Percentiles rank a stretch among this genome's conserved stretches.
phyloP scores from a whole-genome alignment of 192 early-diverging fungal genomes.

The Anaeromyces robustus region DNA sequence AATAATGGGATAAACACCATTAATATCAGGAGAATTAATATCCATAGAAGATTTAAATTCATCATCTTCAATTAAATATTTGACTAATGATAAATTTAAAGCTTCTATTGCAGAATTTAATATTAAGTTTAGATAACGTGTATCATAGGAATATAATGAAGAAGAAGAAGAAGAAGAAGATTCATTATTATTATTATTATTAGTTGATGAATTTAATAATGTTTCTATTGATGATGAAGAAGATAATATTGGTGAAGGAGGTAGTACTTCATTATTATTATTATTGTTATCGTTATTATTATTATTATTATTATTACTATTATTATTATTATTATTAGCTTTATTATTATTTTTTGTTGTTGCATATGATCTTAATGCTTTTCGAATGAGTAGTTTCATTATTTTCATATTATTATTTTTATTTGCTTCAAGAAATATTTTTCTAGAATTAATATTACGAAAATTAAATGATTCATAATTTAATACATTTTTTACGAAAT shows the following conservation, averaged over 20 bases:
- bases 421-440: not conserved
- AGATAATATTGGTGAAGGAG: no score
- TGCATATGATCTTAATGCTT: not conserved
- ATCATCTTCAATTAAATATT: not conserved
- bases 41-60: not conserved
- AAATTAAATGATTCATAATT: not conserved
- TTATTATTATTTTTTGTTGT: not conserved
- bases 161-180: no score
- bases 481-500: not conserved
- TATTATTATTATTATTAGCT: no score
- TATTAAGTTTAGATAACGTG: not conserved
- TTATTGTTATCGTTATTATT: no score
- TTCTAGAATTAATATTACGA: not conserved
- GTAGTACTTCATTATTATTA: no score
- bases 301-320: no score
- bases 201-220: no score
- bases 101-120: not conserved
- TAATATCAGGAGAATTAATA: not conserved
- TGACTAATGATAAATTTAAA: not conserved
- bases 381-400: not conserved
- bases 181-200: no score
- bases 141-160: no score
- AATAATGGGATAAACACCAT: not conserved
- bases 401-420: not conserved
- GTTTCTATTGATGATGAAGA: no score